Base-by-base conservation (phyloP, 2,329 filamentous ascomycete genomes). In the Emydomyces testavorans region DNA sequence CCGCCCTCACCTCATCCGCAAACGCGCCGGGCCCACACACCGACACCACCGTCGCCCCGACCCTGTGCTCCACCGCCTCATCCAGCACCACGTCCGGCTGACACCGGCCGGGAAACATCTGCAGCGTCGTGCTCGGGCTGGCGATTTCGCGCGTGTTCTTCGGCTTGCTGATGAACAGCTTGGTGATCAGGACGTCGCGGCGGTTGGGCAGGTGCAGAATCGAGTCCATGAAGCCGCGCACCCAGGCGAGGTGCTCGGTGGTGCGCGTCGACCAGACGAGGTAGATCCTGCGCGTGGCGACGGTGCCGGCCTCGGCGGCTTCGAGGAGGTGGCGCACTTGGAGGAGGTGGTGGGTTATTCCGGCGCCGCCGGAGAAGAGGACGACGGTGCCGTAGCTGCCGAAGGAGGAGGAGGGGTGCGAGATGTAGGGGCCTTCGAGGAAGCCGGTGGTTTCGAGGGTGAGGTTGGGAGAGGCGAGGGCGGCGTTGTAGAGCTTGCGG, bases 161-260 rank as follows among this genome's bases (percentile, higher is more conserved):
- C 3, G 79, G 78, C 54, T 78, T 77, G 28, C 78, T 79, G 54
- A 82, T 73, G 62, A 79, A 82, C 3, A 82, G 69, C 56, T 77
- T 73, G 51, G 82, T 75, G 43, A 71, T 71, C 10, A 82, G 70
- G 13, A 79, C 68, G 23, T 81, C 73, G 48, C 76, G 69, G 6
- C 79, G 74, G 8, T 71, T 68, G 2, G 77, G 75, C 64, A 81
- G 73, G 20, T 71, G 68, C 31, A 82, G 67, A 52, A 82, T 77
- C 56, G 76, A 67, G 60, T 81, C 77, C 79, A 82, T 82, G 75
- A 76, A 82, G 1, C 71, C 67, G 6, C 73, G 72, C n/a, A 81
- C 72, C 79, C 79, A 82, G 56, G 75, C 70, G 13, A 82, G 70
- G 44, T 73, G 71, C 49, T 82, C 78, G 3, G 73, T 74, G 50